phyloP scores from a whole-genome alignment of 1,284 basidiomycete genomes.

The Termitomyces sp. region DNA sequence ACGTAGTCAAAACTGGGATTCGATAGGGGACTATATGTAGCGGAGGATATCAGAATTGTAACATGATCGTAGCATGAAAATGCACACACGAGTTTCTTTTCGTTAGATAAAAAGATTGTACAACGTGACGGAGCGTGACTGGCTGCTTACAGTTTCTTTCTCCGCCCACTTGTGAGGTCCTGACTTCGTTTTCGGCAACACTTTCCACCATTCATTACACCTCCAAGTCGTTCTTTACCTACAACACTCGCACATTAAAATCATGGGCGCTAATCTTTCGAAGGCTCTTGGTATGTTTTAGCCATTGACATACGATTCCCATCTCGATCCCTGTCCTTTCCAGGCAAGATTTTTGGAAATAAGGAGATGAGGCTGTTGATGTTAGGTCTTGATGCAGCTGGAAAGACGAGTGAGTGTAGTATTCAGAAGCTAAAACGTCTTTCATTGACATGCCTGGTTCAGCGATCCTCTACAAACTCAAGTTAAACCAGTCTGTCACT shows the following conservation, averaged over 20 bases:
- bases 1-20: too few relatives aligned
- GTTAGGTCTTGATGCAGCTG: slow-evolving; percentile 94
- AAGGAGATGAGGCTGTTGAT: slow-evolving; percentile 96
- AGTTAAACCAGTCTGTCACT: slow-evolving; percentile 97
- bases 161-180: slow-evolving; percentile 6
- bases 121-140: slow-evolving; percentile 14
- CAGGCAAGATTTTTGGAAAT: slow-evolving; percentile 95
- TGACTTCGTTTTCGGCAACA: slow-evolving; percentile 9
- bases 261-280: slow-evolving; percentile 75
- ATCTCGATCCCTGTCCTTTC: slow-evolving; percentile 19
- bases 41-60: too few relatives aligned
- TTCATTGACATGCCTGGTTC: slow-evolving; percentile 13
- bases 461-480: slow-evolving; percentile 99
- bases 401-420: slow-evolving; percentile 81
- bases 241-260: slow-evolving; percentile 21
- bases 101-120: neutral
- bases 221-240: slow-evolving; percentile 39
- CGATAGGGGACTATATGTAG: too few relatives aligned
- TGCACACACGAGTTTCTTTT: too few relatives aligned
- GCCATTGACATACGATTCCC: slow-evolving; percentile 4
- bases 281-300: slow-evolving; percentile 59
- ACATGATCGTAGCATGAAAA: too few relatives aligned
- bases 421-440: slow-evolving; percentile 8
- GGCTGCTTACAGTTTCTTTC: slow-evolving; percentile 12
- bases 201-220: slow-evolving; percentile 21